These are phyloP conservation scores for Craterostigma plantagineum DNA, from an alignment of 257 asterid species.

Conservation along the genomic window DNA sequence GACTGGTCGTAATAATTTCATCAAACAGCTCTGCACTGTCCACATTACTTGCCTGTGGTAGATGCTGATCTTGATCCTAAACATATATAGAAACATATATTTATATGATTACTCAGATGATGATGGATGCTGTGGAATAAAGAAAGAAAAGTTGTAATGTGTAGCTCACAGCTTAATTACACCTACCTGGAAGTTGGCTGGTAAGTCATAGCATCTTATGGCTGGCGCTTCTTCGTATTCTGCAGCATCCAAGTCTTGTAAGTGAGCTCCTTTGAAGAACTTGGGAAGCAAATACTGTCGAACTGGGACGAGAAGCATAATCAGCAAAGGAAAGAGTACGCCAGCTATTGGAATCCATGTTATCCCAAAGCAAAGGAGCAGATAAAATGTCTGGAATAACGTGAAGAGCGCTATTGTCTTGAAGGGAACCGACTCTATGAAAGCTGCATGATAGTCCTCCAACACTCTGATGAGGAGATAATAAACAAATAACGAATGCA, in stretches of 20 bases:
- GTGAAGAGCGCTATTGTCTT: slow-evolving; percentile 73
- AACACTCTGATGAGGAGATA: slow-evolving; percentile 38
- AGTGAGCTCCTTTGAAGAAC: slow-evolving; percentile 73
- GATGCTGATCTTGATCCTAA: too few species aligned
- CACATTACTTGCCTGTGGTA: too few species aligned
- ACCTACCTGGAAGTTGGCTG: slow-evolving; percentile 58
- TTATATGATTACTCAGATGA: too few species aligned
- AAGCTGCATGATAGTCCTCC: slow-evolving; percentile 65
- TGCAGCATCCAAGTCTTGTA: slow-evolving; percentile 89
- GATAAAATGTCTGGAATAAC: slow-evolving; percentile 63
- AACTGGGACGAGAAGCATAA: slow-evolving; percentile 89
- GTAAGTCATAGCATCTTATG: slow-evolving; percentile 29
- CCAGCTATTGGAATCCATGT: slow-evolving; percentile 99
- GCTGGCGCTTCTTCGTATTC: slow-evolving; percentile 96
- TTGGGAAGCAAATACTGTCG: slow-evolving; percentile 78
- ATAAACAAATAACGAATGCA: slow-evolving; percentile 1
- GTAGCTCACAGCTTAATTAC: too few species aligned
- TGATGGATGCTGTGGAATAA: too few species aligned
- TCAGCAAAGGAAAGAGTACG: slow-evolving; percentile 76
- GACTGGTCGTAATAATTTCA: too few species aligned
- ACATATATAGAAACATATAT: too few species aligned
- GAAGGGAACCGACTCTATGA: slow-evolving; percentile 88
- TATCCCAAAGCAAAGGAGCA: slow-evolving; percentile 77
- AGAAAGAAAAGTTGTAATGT: too few species aligned
- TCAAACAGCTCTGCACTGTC: too few species aligned